These are phyloP conservation scores for Passiflora organensis DNA, from an alignment of 345 rosid species.

Conservation along the genomic window DNA sequence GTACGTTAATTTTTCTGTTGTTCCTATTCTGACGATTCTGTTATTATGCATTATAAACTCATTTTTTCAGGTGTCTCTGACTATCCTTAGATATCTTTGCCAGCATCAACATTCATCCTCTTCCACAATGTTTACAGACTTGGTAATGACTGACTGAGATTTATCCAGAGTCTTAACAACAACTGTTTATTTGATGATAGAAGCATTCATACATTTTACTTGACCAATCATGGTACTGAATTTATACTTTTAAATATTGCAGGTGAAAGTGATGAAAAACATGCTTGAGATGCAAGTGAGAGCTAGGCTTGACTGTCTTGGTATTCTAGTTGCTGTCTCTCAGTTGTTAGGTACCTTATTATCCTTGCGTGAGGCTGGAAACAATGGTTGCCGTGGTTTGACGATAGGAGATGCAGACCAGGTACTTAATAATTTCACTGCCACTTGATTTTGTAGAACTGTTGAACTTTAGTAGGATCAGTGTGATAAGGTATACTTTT, in stretches of 20 bases:
- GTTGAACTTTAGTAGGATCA: too few relatives aligned
- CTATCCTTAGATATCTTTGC: slow-evolving; percentile 53
- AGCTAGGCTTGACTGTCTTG: slow-evolving; percentile 61
- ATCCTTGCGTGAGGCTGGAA: slow-evolving; percentile 25
- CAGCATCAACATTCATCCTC: slow-evolving; percentile 48
- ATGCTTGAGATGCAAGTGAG: slow-evolving; percentile 44
- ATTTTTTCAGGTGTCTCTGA: slow-evolving; percentile 56
- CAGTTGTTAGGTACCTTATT: slow-evolving; percentile 42
- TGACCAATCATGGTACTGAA: slow-evolving; percentile 2
- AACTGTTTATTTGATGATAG: slow-evolving; percentile 9
- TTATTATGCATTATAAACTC: slow-evolving; percentile 11
- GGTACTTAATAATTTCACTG: too few relatives aligned
- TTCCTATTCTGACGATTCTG: slow-evolving; percentile 13
- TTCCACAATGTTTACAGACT: slow-evolving; percentile 39
- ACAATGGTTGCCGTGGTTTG: slow-evolving; percentile 21
- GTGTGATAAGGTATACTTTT: too few relatives aligned
- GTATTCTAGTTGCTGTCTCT: slow-evolving; percentile 47
- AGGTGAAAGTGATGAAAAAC: slow-evolving; percentile 55
- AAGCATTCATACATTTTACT: not conserved
- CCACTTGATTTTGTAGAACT: too few relatives aligned
- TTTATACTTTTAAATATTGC: slow-evolving; percentile 10
- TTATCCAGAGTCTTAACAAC: slow-evolving; percentile 7
- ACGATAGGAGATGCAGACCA: slow-evolving; percentile 44
- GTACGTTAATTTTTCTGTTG: slow-evolving; percentile 8
- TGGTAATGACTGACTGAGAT: slow-evolving; percentile 43